Conservation (phyloP, 164 flowering plant genomes). For the Berberis vulgaris region DNA sequence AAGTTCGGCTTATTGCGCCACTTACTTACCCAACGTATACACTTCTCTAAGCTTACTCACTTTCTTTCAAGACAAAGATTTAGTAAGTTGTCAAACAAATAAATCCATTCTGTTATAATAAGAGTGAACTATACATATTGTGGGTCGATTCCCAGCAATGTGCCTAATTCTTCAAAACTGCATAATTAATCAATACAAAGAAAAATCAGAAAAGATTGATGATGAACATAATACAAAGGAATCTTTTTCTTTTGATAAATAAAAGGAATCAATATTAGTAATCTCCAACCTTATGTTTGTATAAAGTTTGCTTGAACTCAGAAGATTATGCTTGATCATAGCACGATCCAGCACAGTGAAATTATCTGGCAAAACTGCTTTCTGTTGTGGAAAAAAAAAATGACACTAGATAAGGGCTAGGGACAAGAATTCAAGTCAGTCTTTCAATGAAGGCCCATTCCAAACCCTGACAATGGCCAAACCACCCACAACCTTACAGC, state of each 20-base stretch:
- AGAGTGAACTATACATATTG: conserved; percentile 43
- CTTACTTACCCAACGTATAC: too few relatives aligned
- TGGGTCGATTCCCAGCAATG: conserved; percentile 86
- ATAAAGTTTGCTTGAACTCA: conserved; percentile 97
- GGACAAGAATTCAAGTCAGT: conserved; percentile 2
- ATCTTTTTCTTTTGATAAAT: not conserved
- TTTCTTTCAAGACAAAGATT: too few relatives aligned
- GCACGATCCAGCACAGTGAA: conserved; percentile 98
- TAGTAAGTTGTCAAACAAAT: too few relatives aligned
- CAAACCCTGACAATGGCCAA: not conserved
- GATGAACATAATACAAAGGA: not conserved
- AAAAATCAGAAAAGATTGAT: not conserved
- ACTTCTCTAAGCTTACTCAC: too few relatives aligned
- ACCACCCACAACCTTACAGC: not conserved
- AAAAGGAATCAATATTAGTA: not conserved
- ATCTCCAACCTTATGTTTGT: conserved; percentile 75
- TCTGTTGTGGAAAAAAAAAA: conserved; percentile 30
- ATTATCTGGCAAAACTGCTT: conserved; percentile 92
- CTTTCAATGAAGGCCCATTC: not conserved
- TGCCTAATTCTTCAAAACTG: conserved; percentile 93
- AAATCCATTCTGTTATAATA: not conserved
- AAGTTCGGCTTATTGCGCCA: too few relatives aligned
- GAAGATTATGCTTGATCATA: conserved; percentile 98
- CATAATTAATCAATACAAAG: not conserved
- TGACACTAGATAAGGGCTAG: not conserved